phyloP scores from a whole-genome alignment of 768 basidiomycete species.

The Russula vinacea region DNA sequence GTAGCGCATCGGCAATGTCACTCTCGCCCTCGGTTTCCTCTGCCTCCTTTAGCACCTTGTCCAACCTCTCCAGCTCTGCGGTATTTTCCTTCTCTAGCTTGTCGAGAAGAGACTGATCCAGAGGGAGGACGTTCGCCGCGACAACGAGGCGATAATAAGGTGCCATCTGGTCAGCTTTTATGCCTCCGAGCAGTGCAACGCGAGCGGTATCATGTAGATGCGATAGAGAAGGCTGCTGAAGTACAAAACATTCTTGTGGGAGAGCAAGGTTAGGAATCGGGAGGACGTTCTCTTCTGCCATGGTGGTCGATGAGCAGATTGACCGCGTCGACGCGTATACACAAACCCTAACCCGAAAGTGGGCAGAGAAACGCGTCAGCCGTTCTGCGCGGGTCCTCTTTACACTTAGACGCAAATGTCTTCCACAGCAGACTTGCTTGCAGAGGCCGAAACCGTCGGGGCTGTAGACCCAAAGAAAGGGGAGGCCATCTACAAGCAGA shows the following conservation, averaged over 20 bases:
- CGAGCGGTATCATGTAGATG: constrained; percentile 67
- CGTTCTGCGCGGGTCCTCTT: constrained; percentile 5
- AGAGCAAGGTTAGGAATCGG: constrained; percentile 85
- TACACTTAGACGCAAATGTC: constrained; percentile 23
- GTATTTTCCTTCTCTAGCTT: constrained; percentile 67
- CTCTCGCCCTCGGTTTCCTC: constrained; percentile 90
- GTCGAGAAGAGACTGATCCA: constrained; percentile 52
- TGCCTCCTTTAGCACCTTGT: constrained; percentile 78
- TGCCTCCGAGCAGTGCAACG: constrained; percentile 61
- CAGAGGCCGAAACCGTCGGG: constrained; percentile 52
- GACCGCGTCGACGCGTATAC: constrained; percentile 28
- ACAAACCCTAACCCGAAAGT: constrained; percentile 23
- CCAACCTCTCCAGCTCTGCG: constrained; percentile 67
- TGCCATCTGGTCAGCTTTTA: constrained; percentile 85
- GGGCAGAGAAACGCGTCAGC: constrained; percentile 24
- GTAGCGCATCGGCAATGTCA: constrained; percentile 85
- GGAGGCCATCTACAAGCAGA: constrained; percentile 70
- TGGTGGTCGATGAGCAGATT: constrained; percentile 34
- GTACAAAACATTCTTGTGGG: constrained; percentile 73
- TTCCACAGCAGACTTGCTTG: constrained; percentile 46
- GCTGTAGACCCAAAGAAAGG: constrained; percentile 55
- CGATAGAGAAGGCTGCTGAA: constrained; percentile 58
- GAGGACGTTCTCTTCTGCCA: constrained; percentile 82
- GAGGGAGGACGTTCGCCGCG: constrained; percentile 47
- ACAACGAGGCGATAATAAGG: constrained; percentile 71